Conservation (phyloP, 306 rosid species). For the Vigna mungo region DNA sequence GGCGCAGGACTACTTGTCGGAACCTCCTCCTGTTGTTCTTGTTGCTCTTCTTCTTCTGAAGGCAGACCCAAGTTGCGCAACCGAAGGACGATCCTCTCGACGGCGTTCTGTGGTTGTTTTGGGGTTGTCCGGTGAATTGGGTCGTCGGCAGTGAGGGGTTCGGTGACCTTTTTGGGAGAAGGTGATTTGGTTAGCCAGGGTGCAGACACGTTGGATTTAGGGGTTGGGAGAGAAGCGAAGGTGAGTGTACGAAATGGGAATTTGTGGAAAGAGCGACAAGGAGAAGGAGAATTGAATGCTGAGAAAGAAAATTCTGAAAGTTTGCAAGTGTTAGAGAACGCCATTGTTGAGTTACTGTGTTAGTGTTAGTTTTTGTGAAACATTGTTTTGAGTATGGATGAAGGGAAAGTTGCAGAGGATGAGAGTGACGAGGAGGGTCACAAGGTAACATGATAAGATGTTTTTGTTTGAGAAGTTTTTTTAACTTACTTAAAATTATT, state of each 20-base stretch:
- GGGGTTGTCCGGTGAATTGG: conserved; percentile 27
- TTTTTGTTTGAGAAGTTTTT: no score
- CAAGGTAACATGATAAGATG: no score
- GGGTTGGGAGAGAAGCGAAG: conserved; percentile 58
- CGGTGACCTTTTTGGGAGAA: conserved; percentile 48
- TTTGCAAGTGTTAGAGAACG: conserved; percentile 51
- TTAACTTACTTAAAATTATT: no score
- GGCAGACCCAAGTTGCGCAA: conserved; percentile 73
- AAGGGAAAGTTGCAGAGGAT: conserved; percentile 30
- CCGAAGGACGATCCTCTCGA: conserved; percentile 82
- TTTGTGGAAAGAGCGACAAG: conserved; percentile 52
- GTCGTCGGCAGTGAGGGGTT: conserved; percentile 36
- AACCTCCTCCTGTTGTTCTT: conserved; percentile 33
- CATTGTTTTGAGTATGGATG: background rate
- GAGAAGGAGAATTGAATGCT: conserved; percentile 42
- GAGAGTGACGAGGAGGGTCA: no score
- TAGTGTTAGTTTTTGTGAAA: background rate
- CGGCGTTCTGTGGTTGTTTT: conserved; percentile 62
- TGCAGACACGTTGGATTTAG: conserved; percentile 55
- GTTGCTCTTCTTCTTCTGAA: conserved; percentile 41
- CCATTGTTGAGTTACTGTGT: conserved; percentile 49
- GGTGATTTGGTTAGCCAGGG: conserved; percentile 80
- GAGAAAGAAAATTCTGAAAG: conserved; percentile 57
- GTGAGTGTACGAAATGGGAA: conserved; percentile 58
- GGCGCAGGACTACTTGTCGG: conserved; percentile 36